These are phyloP conservation scores for Ceratocystis destructans DNA, from an alignment of 2,329 filamentous ascomycete species.

Conservation along the genomic window DNA sequence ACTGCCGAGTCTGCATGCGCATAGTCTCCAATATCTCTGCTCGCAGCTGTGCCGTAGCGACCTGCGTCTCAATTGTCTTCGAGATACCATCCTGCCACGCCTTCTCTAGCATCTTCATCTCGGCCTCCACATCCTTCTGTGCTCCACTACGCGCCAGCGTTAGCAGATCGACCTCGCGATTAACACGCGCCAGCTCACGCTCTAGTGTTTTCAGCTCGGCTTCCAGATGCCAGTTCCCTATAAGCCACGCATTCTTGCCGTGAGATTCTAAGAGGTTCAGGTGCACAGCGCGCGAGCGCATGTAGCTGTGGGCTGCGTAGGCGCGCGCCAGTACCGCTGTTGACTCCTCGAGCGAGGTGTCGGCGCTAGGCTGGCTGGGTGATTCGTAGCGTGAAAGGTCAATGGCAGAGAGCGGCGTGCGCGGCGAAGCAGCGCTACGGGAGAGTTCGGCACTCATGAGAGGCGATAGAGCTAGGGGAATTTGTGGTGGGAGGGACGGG, in stretches of 20 bases:
- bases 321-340: constrained; percentile 50
- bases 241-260: constrained; percentile 85
- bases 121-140: constrained; percentile 58
- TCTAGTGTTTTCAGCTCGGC: constrained; percentile 56
- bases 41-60: constrained; percentile 62
- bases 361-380: constrained; percentile 37
- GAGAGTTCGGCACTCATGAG: constrained; percentile 54
- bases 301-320: constrained; percentile 39
- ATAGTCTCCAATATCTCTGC: constrained; percentile 52
- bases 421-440: constrained; percentile 44
- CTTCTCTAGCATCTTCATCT: constrained; percentile 60
- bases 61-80: constrained; percentile 70
- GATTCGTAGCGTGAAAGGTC: constrained; percentile 75
- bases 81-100: constrained; percentile 69
- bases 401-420: constrained; percentile 47
- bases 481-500: constrained; percentile 44
- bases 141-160: constrained; percentile 54
- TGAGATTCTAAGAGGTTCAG: constrained; percentile 63
- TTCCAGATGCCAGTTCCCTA: constrained; percentile 70
- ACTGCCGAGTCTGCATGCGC: constrained; percentile 25
- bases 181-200: constrained; percentile 54
- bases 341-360: constrained; percentile 21
- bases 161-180: constrained; percentile 57
- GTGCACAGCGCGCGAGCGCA: constrained; percentile 37
- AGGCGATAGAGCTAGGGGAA: constrained; percentile 43